Conservation (phyloP, 2,329 filamentous ascomycete species). For the Ceratocystis huliohia region DNA sequence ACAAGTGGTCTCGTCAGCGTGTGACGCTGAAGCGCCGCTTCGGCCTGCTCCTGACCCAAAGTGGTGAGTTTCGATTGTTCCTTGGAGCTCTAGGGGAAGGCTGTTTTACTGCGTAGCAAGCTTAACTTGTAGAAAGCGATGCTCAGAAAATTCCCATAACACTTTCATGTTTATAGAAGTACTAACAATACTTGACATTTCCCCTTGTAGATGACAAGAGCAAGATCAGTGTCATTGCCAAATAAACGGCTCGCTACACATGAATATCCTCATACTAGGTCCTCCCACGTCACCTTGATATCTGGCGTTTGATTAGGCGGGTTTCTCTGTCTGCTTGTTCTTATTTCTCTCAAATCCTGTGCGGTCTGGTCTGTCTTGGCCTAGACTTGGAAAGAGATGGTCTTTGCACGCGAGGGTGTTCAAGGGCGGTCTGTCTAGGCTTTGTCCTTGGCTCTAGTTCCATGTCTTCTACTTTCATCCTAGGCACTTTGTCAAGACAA, state of each 20-base stretch:
- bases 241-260: slow-evolving; percentile 13
- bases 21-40: slow-evolving; percentile 93
- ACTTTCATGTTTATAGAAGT: neutral
- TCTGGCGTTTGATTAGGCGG: neutral
- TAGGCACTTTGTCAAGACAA: neutral
- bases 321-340: neutral
- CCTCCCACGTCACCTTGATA: neutral
- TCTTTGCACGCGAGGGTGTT: neutral
- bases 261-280: neutral
- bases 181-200: neutral
- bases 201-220: slow-evolving; percentile 14
- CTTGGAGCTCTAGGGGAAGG: neutral
- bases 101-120: neutral
- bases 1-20: slow-evolving; percentile 95
- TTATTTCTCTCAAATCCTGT: neutral
- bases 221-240: slow-evolving; percentile 20
- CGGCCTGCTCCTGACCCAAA: slow-evolving; percentile 74
- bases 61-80: slow-evolving; percentile 33
- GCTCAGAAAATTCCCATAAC: neutral
- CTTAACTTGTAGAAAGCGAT: neutral
- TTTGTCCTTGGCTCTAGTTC: neutral
- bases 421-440: neutral
- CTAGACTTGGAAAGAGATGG: neutral
- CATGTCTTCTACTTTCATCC: neutral
- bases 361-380: slow-evolving; percentile 1